Evolutionary conservation across 352 stramenopile genomes (phyloP).

Genomic region (Pythium pyrilobum): DNA sequence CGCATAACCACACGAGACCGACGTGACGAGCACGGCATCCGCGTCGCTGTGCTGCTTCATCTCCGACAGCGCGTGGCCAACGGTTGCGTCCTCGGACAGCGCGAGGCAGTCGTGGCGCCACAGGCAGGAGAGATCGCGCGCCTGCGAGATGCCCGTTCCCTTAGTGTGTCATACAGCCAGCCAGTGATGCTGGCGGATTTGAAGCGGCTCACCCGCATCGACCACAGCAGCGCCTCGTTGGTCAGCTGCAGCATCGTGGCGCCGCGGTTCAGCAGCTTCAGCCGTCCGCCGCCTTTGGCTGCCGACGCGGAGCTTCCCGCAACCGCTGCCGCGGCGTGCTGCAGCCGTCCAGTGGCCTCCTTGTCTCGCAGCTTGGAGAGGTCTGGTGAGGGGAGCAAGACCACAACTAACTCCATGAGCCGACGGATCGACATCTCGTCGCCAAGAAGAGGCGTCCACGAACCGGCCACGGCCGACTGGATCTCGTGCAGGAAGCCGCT

Average conservation of each 20-base stretch:
- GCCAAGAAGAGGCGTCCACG: not conserved
- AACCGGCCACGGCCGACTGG: slow-evolving; percentile 42
- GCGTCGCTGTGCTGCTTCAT: slow-evolving; percentile 24
- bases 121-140: slow-evolving; percentile 32
- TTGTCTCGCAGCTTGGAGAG: no score
- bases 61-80: slow-evolving; percentile 28
- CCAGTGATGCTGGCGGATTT: no score
- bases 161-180: no score
- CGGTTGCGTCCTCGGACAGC: slow-evolving; percentile 21
- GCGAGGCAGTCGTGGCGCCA: slow-evolving; percentile 35
- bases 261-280: slow-evolving; percentile 17
- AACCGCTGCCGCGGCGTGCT: not conserved
- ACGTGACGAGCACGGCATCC: slow-evolving; percentile 20
- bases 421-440: not conserved
- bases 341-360: not conserved
- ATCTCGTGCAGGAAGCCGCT: slow-evolving; percentile 53
- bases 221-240: slow-evolving; percentile 15
- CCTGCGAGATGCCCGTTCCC: no score
- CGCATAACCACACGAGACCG: slow-evolving; percentile 5
- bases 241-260: slow-evolving; percentile 16
- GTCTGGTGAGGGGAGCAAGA: no score
- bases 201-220: slow-evolving; percentile 12
- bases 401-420: no score
- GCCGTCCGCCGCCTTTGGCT: not conserved
- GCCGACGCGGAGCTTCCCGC: not conserved